Evolutionary conservation across 108 stramenopile genomes (phyloP), one percentile per base, ranked within the genome.

Genomic region (Cyclotella choctawhatcheeana): DNA sequence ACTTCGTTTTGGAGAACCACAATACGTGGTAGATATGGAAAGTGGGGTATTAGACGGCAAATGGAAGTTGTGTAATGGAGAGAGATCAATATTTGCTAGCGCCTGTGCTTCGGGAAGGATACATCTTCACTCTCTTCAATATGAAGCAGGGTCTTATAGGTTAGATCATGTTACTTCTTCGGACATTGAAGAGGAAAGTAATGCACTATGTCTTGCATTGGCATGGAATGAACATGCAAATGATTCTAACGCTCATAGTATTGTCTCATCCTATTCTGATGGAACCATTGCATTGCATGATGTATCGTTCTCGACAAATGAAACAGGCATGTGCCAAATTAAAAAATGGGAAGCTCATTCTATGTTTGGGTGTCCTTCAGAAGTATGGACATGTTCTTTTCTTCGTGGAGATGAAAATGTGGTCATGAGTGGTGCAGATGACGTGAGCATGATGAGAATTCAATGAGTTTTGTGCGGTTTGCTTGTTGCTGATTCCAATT

Each of bases 221-320:
- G 81, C 84, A 32, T 83, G 86, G 80, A 62, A 71, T 60, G 45
- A 56, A 34, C 24, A 17, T 43, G 43, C 45, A 22, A 47, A 24
- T 26, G 32, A 5, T 0, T 21, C 43, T 63, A 35, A 66, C 54
- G 34, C 31, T 3, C 79, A 82, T 30, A 69, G 70, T 27, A 81
- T 93, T 40, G 79, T 93, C n/a, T 95, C 94, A 20, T 88, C 91
- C 13, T 95, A 91, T 73, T 91, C 89, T 24, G 71, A 90, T 68
- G 91, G 91, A 40, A 67, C 65, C 18, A 61, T 87, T 34, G 85
- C 89, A 32, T 54, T 92, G 69, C 88, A 90, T 44, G 50, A 62
- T 37, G 63, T 83, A 30, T 44, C 73, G 18, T 67, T 31, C 30
- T 56, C 55, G 13, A 56, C 1, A 30, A 12, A 56, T 1, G 29